Base-by-base conservation (phyloP, 1,284 basidiomycete species). In the Ceratobasidium sp. region DNA sequence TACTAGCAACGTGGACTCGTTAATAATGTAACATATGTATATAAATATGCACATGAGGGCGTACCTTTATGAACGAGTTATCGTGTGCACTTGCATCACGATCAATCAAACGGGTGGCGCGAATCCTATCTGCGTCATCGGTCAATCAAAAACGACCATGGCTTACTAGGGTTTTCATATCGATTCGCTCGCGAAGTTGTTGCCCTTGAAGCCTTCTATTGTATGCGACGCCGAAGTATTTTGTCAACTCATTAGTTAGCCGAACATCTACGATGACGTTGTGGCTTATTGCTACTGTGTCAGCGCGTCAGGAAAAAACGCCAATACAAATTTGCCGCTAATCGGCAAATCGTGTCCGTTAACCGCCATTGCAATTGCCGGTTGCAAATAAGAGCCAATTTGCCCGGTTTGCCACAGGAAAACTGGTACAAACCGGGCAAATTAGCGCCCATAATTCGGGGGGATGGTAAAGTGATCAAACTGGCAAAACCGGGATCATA, bases 31-130 rank as follows among this genome's bases (percentile, higher is more conserved):
- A 3, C 14, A 18, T 47, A 26, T 38, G 43, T 9, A 43, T 21
- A 3, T 18, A 30, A 54, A 30, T 54, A 8, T 7, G 61, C 3
- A 49, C n/a, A 13, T 5, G 23, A n/a, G 43, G 5, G 16, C 46
- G 14, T 49, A 63, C 61, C 46, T 21, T 44, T 9, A 63, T 26
- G 28, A 63, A 63, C 38, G 61, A 63, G 14, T 49, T 63, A 21
- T 63, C 28, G 23, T 21, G 44, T 28, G 61, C 61, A 26, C 6
- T 14, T 63, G 61, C 7, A 49, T 47, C 28, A 1, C 46, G 16
- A 28, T 14, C 30, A 11, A 63, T 47, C 26, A 63, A 18, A 6
- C 47, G n/a, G 7, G 43, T 21, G 11, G 26, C 47, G 26, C 46
- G 44, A 28, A 63, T 9, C 26, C 46, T 14, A 49, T 63, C 61